phyloP scores from a whole-genome alignment of 495 filamentous ascomycete genomes.

The Talaromyces adpressus region DNA sequence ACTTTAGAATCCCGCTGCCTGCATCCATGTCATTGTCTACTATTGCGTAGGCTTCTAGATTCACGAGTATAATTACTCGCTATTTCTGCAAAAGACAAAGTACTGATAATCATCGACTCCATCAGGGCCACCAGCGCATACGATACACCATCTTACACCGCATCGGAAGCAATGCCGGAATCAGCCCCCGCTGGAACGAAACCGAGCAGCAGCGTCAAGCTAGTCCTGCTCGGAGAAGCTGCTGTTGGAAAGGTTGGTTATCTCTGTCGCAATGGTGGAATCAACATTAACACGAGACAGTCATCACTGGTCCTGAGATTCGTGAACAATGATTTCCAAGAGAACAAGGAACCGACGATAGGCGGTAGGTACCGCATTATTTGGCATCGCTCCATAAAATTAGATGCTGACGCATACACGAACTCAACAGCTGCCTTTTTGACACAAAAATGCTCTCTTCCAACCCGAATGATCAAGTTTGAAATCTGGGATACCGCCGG shows the following conservation, averaged over 20 bases:
- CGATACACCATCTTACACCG: background rate
- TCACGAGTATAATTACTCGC: background rate
- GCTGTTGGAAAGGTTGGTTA: constrained; percentile 86
- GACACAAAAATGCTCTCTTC: constrained; percentile 96
- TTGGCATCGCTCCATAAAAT: background rate
- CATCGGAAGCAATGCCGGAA: constrained; percentile 31
- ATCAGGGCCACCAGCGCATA: background rate
- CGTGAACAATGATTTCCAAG: constrained; percentile 99
- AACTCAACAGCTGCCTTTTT: constrained; percentile 74
- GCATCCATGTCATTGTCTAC: background rate
- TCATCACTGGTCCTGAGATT: constrained; percentile 97
- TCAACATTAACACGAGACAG: constrained; percentile 34
- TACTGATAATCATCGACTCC: background rate
- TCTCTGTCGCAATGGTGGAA: constrained; percentile 4
- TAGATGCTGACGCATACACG: background rate
- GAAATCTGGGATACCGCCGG: constrained; percentile 99
- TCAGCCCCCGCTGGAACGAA: constrained; percentile 55
- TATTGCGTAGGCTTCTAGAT: background rate
- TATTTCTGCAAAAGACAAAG: background rate
- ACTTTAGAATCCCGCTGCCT: background rate
- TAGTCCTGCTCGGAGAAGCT: constrained; percentile 93
- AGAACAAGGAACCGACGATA: constrained; percentile 99
- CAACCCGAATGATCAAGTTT: constrained; percentile 95
- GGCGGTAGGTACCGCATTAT: constrained; percentile 59
- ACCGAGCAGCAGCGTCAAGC: constrained; percentile 98